Conservation (phyloP, 352 stramenopile genomes). For the Pythium phragmiticola region DNA sequence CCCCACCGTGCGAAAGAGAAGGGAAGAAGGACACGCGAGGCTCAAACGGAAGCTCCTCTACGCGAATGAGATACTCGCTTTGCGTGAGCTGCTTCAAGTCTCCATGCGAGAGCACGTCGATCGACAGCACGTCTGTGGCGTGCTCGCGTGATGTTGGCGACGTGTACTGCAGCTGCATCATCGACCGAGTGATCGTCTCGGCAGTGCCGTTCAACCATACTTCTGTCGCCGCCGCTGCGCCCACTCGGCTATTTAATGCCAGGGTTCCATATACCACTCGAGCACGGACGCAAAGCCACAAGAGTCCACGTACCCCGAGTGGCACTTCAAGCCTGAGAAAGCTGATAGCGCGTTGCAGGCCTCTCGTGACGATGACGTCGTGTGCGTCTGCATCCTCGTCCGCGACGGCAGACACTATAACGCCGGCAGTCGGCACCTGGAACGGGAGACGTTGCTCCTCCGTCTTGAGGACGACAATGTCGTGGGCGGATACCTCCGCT, state of each 20-base stretch:
- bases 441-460: slow-evolving; percentile 4
- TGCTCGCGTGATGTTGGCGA: not conserved
- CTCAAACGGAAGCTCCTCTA: slow-evolving; percentile 11
- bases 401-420: not conserved
- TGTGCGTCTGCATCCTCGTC: not conserved
- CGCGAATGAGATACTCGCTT: slow-evolving; percentile 15
- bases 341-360: not conserved
- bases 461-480: not conserved
- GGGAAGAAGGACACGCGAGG: not conserved
- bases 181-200: slow-evolving; percentile 13
- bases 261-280: slow-evolving; percentile 4
- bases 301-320: not conserved
- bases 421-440: not conserved
- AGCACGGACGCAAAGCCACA: slow-evolving; percentile 7
- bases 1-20: not conserved
- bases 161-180: slow-evolving; percentile 14
- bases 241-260: not conserved
- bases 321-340: not conserved
- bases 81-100: not conserved
- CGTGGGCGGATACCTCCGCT: not conserved
- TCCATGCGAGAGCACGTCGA: not conserved
- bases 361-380: slow-evolving; percentile 3
- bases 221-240: not conserved
- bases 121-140: slow-evolving; percentile 6
- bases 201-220: slow-evolving; percentile 35